Base-by-base conservation (phyloP, 2,329 filamentous ascomycete genomes). In the Alternaria panax region DNA sequence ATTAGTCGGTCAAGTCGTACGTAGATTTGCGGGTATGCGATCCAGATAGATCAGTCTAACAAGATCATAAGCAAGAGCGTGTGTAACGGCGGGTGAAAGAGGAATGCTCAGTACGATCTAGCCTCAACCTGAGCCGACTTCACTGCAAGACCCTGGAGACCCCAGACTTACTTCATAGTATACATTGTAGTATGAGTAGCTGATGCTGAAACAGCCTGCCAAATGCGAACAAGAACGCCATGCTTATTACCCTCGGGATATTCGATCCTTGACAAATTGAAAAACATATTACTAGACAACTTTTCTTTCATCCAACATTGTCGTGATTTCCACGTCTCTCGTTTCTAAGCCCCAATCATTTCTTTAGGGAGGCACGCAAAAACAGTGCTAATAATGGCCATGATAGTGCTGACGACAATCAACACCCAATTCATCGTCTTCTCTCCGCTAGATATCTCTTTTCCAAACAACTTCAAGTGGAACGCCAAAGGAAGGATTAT, bases 401-500 rank as follows among this genome's bases (percentile, higher is more conserved):
- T 79, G 20, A 88, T 72, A 1, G 86, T 83, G 56, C 91, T 95
- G 12, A 91, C 71, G 5, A 87, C 75, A 72, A 97, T 88, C 67
- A 97, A 78, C 16, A 81, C 74, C 83, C 88, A 93, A 69, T 90
- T 88, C 43, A 91, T 66, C 5, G 86, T 75, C 69, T 86, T 88
- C 78, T 97, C 92, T 22, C 75, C 74, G 1, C 77, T 66, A 1
- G 83, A 80, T 45, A 97, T 87, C 60, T 94, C 88, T 50, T 87
- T 84, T 46, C 88, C 88, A 75, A 96, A 98, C 1, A 98, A 87
- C 80, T 93, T 96, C 57, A 98, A 80, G 73, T 98, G 93, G 75
- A 99, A 98, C 5, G 89, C 86, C 30, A 97, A 82, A 0, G 94
- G 95, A 51, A 99, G 83, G 78, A 96, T 93, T 66, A 98, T 89